Evolutionary conservation across 1,284 basidiomycete genomes (phyloP).

Genomic region (Papiliotrema laurentii): DNA sequence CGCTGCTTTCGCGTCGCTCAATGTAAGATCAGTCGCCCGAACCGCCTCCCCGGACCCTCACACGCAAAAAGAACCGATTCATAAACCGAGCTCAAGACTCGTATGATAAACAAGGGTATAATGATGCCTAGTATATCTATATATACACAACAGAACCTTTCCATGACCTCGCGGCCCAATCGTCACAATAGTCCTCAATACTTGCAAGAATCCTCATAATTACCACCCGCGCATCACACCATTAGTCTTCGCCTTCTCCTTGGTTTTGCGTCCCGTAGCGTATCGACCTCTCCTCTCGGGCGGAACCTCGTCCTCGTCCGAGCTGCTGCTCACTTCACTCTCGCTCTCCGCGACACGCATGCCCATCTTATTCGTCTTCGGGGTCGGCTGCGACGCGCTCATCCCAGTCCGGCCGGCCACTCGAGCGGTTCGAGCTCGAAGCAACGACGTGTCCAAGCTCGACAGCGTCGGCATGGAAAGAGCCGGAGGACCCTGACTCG

Average conservation of each 20-base stretch:
- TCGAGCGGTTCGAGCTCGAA: background rate
- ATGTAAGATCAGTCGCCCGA: no score
- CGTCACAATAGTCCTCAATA: no score
- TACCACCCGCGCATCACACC: constrained; percentile 4
- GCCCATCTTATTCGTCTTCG: background rate
- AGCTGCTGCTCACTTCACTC: background rate
- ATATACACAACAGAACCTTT: no score
- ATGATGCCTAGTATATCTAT: no score
- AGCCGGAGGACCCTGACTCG: background rate
- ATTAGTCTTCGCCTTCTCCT: background rate
- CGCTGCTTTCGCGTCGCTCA: no score
- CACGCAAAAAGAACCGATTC: no score
- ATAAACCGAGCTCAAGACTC: no score
- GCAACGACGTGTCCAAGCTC: background rate
- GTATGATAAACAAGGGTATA: no score
- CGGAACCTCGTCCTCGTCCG: constrained; percentile 4
- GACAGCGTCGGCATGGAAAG: background rate
- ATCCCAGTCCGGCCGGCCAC: background rate
- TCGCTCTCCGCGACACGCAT: background rate
- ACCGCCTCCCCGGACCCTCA: no score
- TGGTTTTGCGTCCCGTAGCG: background rate
- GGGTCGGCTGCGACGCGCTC: constrained; percentile 1
- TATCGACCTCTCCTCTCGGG: constrained; percentile 1
- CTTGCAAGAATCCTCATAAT: no score
- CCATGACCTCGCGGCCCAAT: no score